Percentiles rank a stretch among this genome's conserved stretches.
Conservation (phyloP, 768 basidiomycete species). For the Pholiota molesta region DNA sequence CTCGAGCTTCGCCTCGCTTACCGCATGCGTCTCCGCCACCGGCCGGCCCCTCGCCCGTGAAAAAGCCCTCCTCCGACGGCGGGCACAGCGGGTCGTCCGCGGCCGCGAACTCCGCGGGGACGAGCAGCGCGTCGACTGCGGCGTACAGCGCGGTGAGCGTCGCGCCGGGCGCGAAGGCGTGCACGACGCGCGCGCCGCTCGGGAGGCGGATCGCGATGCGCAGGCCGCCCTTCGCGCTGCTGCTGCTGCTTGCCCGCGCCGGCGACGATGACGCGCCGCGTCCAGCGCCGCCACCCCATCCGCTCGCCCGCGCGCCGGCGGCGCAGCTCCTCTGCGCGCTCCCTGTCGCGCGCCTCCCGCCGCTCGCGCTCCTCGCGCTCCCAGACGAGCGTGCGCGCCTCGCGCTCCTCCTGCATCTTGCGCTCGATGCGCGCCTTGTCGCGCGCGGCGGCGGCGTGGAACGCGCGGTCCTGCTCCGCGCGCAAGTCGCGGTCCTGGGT, state of each 20-base stretch:
- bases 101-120: slow-evolving; percentile 41
- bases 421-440: slow-evolving; percentile 73
- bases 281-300: slow-evolving; percentile 64
- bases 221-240: slow-evolving; percentile 29
- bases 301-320: slow-evolving; percentile 27
- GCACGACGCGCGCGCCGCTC: slow-evolving; percentile 58
- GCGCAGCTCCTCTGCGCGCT: slow-evolving; percentile 27
- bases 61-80: not conserved
- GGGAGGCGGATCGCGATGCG: slow-evolving; percentile 59
- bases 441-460: slow-evolving; percentile 59
- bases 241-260: slow-evolving; percentile 16
- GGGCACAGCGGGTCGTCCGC: slow-evolving; percentile 43
- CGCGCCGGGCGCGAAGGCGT: slow-evolving; percentile 51
- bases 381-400: slow-evolving; percentile 27
- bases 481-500: slow-evolving; percentile 64
- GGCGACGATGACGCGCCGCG: slow-evolving; percentile 46
- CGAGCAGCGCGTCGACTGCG: slow-evolving; percentile 66
- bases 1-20: slow-evolving; percentile 2
- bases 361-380: slow-evolving; percentile 38
- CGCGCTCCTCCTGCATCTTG: slow-evolving; percentile 47
- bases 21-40: too few relatives aligned
- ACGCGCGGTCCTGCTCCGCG: slow-evolving; percentile 83
- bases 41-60: not conserved
- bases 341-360: slow-evolving; percentile 19
- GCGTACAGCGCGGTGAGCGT: slow-evolving; percentile 70